These are phyloP conservation scores for Wickerhamiella lipophila DNA, from an alignment of 805 yeast genomes.

Conservation along the genomic window DNA sequence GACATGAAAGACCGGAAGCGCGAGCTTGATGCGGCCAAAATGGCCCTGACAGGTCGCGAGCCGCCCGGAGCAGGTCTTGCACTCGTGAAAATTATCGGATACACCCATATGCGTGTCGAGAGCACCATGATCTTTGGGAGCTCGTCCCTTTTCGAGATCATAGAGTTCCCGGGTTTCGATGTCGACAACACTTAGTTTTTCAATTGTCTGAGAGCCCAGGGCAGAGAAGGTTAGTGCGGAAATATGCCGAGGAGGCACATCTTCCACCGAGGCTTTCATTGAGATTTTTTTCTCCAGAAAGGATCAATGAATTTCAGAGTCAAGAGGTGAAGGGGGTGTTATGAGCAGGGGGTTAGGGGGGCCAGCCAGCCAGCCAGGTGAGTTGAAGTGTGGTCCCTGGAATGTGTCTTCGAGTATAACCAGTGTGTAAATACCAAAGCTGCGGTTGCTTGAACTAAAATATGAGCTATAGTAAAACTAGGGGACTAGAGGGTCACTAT, in stretches of 20 bases:
- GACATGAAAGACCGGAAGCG: conserved; percentile 92
- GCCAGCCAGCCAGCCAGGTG: too few relatives aligned
- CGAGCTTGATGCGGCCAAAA: conserved; percentile 87
- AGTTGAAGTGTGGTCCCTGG: too few relatives aligned
- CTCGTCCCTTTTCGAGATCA: conserved; percentile 78
- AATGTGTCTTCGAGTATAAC: too few relatives aligned
- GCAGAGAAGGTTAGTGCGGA: conserved; percentile 87
- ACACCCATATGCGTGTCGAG: conserved; percentile 90
- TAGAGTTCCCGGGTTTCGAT: conserved; percentile 82
- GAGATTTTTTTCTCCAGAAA: background rate
- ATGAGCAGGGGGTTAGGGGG: background rate
- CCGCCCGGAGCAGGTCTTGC: conserved; percentile 84
- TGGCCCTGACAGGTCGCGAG: conserved; percentile 96
- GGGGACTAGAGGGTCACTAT: too few relatives aligned
- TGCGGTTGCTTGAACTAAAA: too few relatives aligned
- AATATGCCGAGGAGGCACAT: conserved; percentile 80
- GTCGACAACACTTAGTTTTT: conserved; percentile 90
- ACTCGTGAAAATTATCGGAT: conserved; percentile 70
- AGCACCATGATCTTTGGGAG: conserved; percentile 77
- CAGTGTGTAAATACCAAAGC: too few relatives aligned
- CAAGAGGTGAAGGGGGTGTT: background rate
- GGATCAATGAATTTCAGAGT: background rate
- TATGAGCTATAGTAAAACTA: too few relatives aligned
- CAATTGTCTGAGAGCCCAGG: conserved; percentile 78
- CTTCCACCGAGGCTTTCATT: conserved; percentile 40